Evolutionary conservation across 1,139 yeast species (phyloP).

Genomic region (Saccharomyces hybrid): DNA sequence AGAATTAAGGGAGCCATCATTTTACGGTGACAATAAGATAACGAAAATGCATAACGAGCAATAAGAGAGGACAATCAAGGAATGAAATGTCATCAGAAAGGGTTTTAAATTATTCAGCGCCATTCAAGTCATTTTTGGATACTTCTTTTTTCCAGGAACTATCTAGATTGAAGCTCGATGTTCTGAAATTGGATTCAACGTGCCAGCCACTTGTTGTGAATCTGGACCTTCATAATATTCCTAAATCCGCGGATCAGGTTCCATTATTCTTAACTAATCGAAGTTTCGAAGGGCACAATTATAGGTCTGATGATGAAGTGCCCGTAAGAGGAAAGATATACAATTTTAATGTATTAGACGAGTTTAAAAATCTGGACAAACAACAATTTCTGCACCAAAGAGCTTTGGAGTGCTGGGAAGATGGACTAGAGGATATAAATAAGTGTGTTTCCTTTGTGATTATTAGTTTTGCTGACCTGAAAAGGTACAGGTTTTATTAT

Average conservation of each 20-base stretch:
- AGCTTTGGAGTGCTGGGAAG: conserved; percentile 32
- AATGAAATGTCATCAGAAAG: conserved; percentile 4
- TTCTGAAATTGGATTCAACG: conserved; percentile 28
- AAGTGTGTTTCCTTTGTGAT: conserved; percentile 40
- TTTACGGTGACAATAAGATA: background rate
- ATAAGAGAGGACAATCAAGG: conserved; percentile 1
- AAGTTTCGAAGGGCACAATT: conserved; percentile 31
- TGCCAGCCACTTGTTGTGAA: conserved; percentile 29
- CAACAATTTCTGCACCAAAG: conserved; percentile 44
- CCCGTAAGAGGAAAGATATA: conserved; percentile 20
- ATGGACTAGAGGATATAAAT: conserved; percentile 18
- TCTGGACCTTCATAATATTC: conserved; percentile 33
- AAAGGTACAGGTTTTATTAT: conserved; percentile 77
- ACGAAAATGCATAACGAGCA: background rate
- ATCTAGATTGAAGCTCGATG: conserved; percentile 34
- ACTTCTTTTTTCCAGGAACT: conserved; percentile 76
- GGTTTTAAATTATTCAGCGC: conserved; percentile 38
- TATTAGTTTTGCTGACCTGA: conserved; percentile 76
- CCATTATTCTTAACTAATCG: conserved; percentile 36
- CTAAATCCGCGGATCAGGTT: conserved; percentile 33
- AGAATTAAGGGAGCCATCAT: background rate
- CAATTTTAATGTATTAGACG: conserved; percentile 79
- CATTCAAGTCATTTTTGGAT: conserved; percentile 68
- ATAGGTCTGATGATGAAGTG: conserved; percentile 2
- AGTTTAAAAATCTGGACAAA: conserved; percentile 66